phyloP scores from a whole-genome alignment of 2,329 filamentous ascomycete species.

The Fusarium dimerum region DNA sequence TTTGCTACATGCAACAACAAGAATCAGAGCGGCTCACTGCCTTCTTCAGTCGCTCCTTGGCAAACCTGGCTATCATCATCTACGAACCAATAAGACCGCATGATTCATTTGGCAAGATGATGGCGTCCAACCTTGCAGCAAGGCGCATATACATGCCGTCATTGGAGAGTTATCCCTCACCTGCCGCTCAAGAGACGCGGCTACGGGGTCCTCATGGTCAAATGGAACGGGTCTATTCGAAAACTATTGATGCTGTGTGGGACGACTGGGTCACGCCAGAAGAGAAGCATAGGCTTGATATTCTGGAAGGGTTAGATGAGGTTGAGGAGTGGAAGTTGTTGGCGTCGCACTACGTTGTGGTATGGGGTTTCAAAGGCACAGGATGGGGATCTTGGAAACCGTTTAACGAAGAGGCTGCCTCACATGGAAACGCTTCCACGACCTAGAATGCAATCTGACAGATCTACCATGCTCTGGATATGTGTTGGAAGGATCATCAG shows the following conservation, averaged over 20 bases:
- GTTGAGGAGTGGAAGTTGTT: conserved; percentile 91
- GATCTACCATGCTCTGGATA: too few species aligned
- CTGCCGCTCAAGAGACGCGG: conserved; percentile 67
- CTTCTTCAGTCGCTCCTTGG: conserved; percentile 60
- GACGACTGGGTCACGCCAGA: conserved; percentile 66
- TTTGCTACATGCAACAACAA: conserved; percentile 77
- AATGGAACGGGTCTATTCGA: conserved; percentile 35
- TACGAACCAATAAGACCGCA: conserved; percentile 88
- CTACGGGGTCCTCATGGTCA: conserved; percentile 66
- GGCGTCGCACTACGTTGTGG: conserved; percentile 84
- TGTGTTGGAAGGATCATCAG: too few species aligned
- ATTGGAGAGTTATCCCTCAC: conserved; percentile 68
- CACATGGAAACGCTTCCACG: not conserved
- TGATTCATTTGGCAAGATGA: conserved; percentile 86
- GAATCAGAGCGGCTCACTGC: conserved; percentile 65
- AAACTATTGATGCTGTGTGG: conserved; percentile 65
- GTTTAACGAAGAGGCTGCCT: not conserved
- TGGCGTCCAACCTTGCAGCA: conserved; percentile 85
- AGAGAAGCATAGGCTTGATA: conserved; percentile 79
- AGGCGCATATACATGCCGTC: conserved; percentile 85
- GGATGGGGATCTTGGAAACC: conserved; percentile 22
- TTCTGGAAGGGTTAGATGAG: conserved; percentile 87
- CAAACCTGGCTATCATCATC: conserved; percentile 61
- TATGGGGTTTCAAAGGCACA: conserved; percentile 73
- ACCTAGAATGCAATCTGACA: not conserved